Base-by-base conservation (phyloP, 495 filamentous ascomycete species). In the Durotheca rogersii region DNA sequence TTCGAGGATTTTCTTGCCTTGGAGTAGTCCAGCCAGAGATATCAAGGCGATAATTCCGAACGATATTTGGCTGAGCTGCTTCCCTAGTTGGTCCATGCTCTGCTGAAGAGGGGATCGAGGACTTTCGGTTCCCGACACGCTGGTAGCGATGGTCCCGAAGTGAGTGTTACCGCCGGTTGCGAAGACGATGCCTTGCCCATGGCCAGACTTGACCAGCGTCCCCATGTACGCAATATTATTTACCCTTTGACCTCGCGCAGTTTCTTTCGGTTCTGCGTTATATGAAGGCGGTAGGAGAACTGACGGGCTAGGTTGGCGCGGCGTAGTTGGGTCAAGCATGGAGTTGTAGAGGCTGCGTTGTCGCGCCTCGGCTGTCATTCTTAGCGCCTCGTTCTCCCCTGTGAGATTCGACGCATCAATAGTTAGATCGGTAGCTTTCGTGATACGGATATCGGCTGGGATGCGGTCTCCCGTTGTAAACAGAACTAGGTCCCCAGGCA, bases 331-430 rank as follows among this genome's bases (percentile, higher is more conserved):
- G 16, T 56, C 51, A 17, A 53, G 51, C 6, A 46, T 19, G 4
- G 60, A 63, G 12, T 51, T 45, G n/a, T 51, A 45, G 9, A 51
- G 31, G 74, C 64, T 83, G 74, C 64, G 89, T 73, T 67, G 80
- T 79, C 51, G 89, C 6, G 83, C 80, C n/a, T 86, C 80, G 0
- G 84, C 70, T 7, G 78, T 81, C 63, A 97, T 92, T 33, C 77
- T 70, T 14, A 96, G 88, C 10, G 93, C 90, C 63, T 95, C 90
- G 54, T 96, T 96, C 68, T 99, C 93, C 35, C 93, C 93, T 0
- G 93, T 99, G 46, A 99, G 72, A 65, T 99, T 99, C 6, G 93
- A 97, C 63, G 93, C 93, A 61, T 99, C 94, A 53, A 99, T 94
- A 23, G 88, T 83, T 33, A 99, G 69, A 61, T 96, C 88, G 1